A percentile compares a stretch with the other conserved stretches of the same genome.
Conservation (phyloP, 805 yeast genomes). For the Kodamaea kaohsiungensis region DNA sequence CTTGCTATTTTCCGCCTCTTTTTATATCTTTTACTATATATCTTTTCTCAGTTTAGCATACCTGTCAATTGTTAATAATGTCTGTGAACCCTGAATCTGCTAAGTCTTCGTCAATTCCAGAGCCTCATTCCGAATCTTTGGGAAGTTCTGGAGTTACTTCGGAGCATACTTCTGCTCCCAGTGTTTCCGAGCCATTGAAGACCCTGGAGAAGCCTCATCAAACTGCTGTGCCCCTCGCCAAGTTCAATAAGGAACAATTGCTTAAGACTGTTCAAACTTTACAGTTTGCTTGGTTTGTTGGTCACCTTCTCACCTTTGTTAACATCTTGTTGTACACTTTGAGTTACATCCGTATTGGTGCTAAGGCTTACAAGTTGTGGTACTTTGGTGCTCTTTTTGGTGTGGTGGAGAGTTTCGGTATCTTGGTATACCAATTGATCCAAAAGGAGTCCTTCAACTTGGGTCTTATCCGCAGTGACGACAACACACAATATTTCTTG, state of each 20-base stretch:
- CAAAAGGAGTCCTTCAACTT: slow-evolving; percentile 30
- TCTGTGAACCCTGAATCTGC: background rate
- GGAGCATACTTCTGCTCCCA: background rate
- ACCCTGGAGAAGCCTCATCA: background rate
- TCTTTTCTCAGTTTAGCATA: background rate
- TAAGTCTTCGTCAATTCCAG: background rate
- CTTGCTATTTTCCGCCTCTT: background rate
- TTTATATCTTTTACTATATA: background rate
- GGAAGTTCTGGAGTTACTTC: background rate
- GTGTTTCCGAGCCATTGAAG: background rate
- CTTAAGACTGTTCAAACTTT: slow-evolving; percentile 38
- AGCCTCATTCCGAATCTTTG: background rate
- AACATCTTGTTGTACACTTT: slow-evolving; percentile 32
- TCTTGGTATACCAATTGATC: slow-evolving; percentile 63
- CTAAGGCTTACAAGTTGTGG: slow-evolving; percentile 32
- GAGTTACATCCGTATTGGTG: slow-evolving; percentile 33
- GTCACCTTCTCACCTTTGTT: slow-evolving; percentile 38
- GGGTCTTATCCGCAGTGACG: slow-evolving; percentile 42
- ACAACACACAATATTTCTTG: slow-evolving; percentile 73
- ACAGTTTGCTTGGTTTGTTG: slow-evolving; percentile 77
- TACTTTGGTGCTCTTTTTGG: slow-evolving; percentile 65
- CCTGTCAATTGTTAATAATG: background rate
- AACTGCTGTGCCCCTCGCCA: slow-evolving; percentile 1
- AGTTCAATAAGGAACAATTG: slow-evolving; percentile 16
- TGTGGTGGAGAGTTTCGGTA: slow-evolving; percentile 70